Evolutionary conservation across 306 rosid genomes (phyloP).

Genomic region (Inga laurina): DNA sequence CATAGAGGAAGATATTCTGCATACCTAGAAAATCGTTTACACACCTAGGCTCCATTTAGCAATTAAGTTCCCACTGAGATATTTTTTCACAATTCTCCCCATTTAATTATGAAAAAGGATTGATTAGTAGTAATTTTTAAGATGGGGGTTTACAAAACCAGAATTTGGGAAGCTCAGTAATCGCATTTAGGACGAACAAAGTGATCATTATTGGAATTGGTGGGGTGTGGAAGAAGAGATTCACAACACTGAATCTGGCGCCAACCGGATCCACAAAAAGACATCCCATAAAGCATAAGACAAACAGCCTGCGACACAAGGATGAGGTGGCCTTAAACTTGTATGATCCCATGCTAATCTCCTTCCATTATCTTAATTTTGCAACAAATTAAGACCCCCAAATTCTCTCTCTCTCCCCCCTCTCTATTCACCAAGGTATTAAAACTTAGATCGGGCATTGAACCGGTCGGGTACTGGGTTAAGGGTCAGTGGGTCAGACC

Average conservation of each 20-base stretch:
- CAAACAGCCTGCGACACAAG: neutral
- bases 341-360: neutral
- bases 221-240: neutral
- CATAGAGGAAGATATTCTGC: no score
- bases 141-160: neutral
- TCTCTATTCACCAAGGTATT: no score
- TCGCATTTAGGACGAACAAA: neutral
- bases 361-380: neutral
- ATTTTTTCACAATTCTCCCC: no score
- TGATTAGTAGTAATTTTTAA: neutral
- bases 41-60: no score
- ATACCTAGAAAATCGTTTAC: no score
- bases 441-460: no score
- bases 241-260: neutral
- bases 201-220: constrained; percentile 3
- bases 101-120: no score
- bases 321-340: neutral
- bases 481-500: no score
- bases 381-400: neutral
- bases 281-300: constrained; percentile 1
- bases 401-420: no score
- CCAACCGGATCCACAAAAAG: constrained; percentile 30
- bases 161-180: neutral
- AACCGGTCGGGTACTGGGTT: no score
- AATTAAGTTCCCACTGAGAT: no score